A percentile compares a stretch with the other conserved stretches of the same genome.
Conservation (phyloP, 768 basidiomycete genomes). For the Agrocybe praecox region DNA sequence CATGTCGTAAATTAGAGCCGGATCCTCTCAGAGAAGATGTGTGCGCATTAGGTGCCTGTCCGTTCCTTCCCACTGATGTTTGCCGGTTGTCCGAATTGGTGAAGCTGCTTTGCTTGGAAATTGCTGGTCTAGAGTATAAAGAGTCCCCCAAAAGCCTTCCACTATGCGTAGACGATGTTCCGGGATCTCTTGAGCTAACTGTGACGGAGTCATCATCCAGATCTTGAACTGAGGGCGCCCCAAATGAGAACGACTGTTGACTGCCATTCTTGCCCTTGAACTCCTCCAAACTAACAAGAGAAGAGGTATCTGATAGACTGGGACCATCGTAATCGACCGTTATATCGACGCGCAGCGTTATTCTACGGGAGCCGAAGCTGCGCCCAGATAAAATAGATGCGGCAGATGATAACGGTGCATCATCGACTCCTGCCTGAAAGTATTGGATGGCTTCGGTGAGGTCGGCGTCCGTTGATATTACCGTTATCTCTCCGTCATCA, state of each 20-base stretch:
- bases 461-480: constrained; percentile 70
- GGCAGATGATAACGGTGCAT: constrained; percentile 68
- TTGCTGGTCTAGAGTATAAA: constrained; percentile 9
- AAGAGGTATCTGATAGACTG: constrained; percentile 86
- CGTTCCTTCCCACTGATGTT: constrained; percentile 8
- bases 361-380: constrained; percentile 68
- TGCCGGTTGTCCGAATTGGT: constrained; percentile 13
- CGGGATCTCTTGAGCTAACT: constrained; percentile 69
- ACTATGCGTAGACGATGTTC: constrained; percentile 25
- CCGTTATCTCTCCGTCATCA: constrained; percentile 81
- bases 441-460: constrained; percentile 88
- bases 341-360: constrained; percentile 78
- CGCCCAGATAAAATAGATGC: constrained; percentile 75
- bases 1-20: constrained; percentile 20
- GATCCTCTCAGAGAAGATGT: neutral
- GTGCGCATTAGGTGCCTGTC: constrained; percentile 2
- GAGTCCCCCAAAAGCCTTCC: constrained; percentile 12
- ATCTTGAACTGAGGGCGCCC: constrained; percentile 39
- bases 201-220: constrained; percentile 76
- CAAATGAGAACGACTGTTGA: constrained; percentile 54
- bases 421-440: constrained; percentile 82
- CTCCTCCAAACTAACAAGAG: constrained; percentile 78
- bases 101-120: constrained; percentile 22
- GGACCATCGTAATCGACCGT: constrained; percentile 90
- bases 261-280: constrained; percentile 62